Evolutionary conservation across 169 alveolate species (phyloP).

Genomic region (Cryptosporidium felis): DNA sequence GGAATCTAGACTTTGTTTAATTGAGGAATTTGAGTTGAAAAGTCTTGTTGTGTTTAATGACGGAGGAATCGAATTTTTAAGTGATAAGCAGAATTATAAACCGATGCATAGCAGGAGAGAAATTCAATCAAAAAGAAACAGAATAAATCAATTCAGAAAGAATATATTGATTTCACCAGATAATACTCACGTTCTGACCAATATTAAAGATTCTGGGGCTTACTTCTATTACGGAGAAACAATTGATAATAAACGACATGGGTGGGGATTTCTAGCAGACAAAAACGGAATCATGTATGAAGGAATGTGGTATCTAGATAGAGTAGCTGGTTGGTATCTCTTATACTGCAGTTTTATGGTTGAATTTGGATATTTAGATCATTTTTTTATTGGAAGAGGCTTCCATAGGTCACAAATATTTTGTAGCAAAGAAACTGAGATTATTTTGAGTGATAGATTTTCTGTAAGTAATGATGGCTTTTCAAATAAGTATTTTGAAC

Average conservation of each 20-base stretch:
- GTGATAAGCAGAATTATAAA: neutral
- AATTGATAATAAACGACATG: conserved; percentile 73
- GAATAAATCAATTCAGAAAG: neutral
- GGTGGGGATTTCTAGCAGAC: conserved; percentile 78
- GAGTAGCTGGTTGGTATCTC: conserved; percentile 74
- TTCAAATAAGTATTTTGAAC: too few species aligned
- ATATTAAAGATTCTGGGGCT: neutral
- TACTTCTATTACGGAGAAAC: conserved; percentile 77
- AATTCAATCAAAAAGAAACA: too few species aligned
- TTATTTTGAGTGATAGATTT: neutral
- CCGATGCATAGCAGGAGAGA: too few species aligned
- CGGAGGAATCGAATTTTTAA: conserved; percentile 8
- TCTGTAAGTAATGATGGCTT: too few species aligned
- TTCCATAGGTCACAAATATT: neutral
- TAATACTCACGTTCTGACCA: neutral
- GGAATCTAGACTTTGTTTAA: neutral
- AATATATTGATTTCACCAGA: conserved; percentile 7
- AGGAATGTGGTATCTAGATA: conserved; percentile 76
- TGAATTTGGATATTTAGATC: conserved; percentile 74
- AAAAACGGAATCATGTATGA: conserved; percentile 74
- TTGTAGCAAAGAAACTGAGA: conserved; percentile 31
- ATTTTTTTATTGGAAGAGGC: conserved; percentile 41
- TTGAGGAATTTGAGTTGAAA: neutral
- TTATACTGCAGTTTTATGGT: conserved; percentile 71
- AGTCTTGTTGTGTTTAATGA: conserved; percentile 22